Base-by-base conservation (phyloP, 352 stramenopile genomes). In the Pythium pyrilobum region DNA sequence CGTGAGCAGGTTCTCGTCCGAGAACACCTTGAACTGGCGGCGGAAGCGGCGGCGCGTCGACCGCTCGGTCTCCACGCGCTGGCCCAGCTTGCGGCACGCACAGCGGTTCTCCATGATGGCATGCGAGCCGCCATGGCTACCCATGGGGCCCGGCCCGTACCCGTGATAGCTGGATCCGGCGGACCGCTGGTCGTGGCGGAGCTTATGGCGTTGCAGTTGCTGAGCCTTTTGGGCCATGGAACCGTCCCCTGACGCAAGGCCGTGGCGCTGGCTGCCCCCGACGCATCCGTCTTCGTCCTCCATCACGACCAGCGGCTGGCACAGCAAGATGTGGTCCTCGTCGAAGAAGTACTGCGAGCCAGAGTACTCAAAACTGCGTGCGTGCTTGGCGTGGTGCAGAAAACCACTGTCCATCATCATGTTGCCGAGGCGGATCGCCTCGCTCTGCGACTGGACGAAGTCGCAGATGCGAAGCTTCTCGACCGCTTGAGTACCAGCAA, bases 391-490 rank as follows among this genome's bases (percentile, higher is more conserved):
- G 64, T 76, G 67, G 44, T 76, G 67, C 25, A 76, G 23, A 18
- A 66, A 62, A 0, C 67, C 67, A 8, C 56, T 52, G 38, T 76
- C 67, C 67, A 72, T 72, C 18, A 76, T 45, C 52, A 63, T 58
- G 43, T 71, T 76, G 20, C 67, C 67, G 0, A 76, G n/a, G 0
- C 67, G 67, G 5, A 72, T 49, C 9, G 63, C 67, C 37, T 76
- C 67, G 16, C n/a, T 47, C 12, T 44, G 27, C 0, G 40, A 37
- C 5, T 21, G 32, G 7, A 71, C 55, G 9, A 42, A 52, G 3
- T 57, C 23, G 0, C 39, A n/a, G 0, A 33, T 28, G 1, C 29
- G 37, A 31, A 77, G 25, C 10, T 28, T 36, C 13, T 64, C 45
- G 23, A 75, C 53, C 4, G 31, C 45, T 2, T 36, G 47, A 2